Evolutionary conservation across 164 flowering plant species (phyloP).

Genomic region (Stephania yunnanensis): DNA sequence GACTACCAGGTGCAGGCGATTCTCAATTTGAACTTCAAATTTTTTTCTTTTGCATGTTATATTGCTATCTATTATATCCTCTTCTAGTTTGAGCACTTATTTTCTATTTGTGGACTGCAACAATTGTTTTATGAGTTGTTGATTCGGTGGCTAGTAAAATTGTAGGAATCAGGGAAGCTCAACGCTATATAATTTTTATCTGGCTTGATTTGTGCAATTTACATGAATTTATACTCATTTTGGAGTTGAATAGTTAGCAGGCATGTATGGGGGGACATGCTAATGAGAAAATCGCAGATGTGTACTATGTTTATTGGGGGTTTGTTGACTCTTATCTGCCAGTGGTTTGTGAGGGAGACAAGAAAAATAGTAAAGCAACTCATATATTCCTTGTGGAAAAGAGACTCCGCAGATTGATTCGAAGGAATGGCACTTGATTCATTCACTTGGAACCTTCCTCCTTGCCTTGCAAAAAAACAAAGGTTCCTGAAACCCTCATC

Average conservation of each 20-base stretch:
- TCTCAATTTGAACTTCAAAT: background rate
- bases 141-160: background rate
- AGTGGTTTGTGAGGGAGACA: background rate
- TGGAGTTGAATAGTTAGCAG: background rate
- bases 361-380: background rate
- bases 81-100: background rate
- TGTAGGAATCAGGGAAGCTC: background rate
- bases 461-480: background rate
- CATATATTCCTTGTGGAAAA: constrained; percentile 2
- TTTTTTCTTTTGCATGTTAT: background rate
- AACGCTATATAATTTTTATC: too few relatives aligned
- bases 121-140: background rate
- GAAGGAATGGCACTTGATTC: background rate
- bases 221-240: background rate
- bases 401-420: background rate
- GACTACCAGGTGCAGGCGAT: background rate
- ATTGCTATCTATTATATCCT: background rate
- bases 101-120: background rate
- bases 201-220: background rate
- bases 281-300: background rate
- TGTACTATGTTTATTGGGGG: background rate
- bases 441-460: background rate
- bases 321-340: background rate
- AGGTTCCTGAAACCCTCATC: background rate
- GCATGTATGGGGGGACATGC: background rate